A percentile compares a stretch with the other conserved stretches of the same genome.
phyloP scores from a whole-genome alignment of 148 eudicot species.

The Silene conica region DNA sequence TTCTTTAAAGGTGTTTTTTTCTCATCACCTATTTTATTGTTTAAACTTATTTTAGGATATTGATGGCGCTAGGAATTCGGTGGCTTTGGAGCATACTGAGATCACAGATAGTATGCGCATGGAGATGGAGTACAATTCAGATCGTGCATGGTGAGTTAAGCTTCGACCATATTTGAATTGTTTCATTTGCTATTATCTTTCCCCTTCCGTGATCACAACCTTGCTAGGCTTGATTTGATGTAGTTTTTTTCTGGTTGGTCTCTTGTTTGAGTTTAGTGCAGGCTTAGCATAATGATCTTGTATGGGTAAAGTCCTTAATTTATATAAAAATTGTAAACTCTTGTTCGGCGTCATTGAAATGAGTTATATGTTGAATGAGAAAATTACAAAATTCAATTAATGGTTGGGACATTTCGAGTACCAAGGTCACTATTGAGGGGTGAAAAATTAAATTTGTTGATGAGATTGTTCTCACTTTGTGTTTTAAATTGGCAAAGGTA shows the following conservation, averaged over 20 bases:
- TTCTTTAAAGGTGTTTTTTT: neutral
- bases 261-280: neutral
- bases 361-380: neutral
- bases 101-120: constrained; percentile 82
- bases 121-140: constrained; percentile 95
- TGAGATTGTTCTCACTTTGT: constrained; percentile 10
- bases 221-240: neutral
- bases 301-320: too few species aligned
- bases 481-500: constrained; percentile 46
- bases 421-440: neutral
- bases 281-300: too few species aligned
- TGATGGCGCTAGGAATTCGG: constrained; percentile 34
- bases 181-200: neutral
- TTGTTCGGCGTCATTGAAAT: too few species aligned
- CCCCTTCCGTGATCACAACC: neutral
- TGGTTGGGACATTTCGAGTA: neutral
- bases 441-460: neutral
- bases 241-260: neutral
- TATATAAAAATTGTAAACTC: too few species aligned
- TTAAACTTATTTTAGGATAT: constrained; percentile 43
- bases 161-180: constrained; percentile 10
- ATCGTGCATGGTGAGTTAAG: constrained; percentile 74
- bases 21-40: neutral
- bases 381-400: neutral
- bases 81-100: constrained; percentile 45